Evolutionary conservation across 1,139 yeast genomes (phyloP), one percentile per base, ranked within the genome.

Genomic region (Hemisphaericaspora lyxosophila): DNA sequence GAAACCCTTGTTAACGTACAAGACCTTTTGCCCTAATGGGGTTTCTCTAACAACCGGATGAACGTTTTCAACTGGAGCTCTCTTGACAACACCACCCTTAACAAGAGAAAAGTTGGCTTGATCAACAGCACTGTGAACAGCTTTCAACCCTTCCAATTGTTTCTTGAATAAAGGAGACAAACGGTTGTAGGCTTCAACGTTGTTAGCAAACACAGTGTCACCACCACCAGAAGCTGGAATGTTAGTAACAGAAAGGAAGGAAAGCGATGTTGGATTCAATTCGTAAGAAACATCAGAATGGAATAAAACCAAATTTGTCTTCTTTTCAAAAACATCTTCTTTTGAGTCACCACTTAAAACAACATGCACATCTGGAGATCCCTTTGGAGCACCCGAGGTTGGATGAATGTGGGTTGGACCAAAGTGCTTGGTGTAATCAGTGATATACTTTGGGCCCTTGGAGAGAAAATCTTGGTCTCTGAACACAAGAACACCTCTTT

Each of bases 341-440:
- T 48, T 55, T 37, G 53, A 49, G 9, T 63, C 64, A 47, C 78
- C 67, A 47, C 80, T 70, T 57, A 73, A 81, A 17, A 80, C 79
- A 39, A 81, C 63, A 51, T 82, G 89, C 45, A 84, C 67, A 49
- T 82, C 82, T 2, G 83, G 77, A 47, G 67, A 63, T 39, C 64
- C 73, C 41, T 64, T 62, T 25, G 90, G 90, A 7, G 85, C 74
- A 8, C 87, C 85, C 6, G 86, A 78, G 3, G 87, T 80, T 34
- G 89, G 87, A 53, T 85, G 92, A 39, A 79, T 71, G 60, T 84
- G 92, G 38, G 82, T 67, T 8, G 79, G 78, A 11, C 90, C 90
- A 60, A 73, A 84, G 56, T 80, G 74, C 36, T 66, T 65, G 23
- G 84, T 87, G 52, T 75, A 75, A n/a, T 74, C 68, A 33, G 67